Evolutionary conservation across 169 alveolate species (phyloP), one percentile per base, ranked within the genome.

Genomic region (Eimeria necatrix): DNA sequence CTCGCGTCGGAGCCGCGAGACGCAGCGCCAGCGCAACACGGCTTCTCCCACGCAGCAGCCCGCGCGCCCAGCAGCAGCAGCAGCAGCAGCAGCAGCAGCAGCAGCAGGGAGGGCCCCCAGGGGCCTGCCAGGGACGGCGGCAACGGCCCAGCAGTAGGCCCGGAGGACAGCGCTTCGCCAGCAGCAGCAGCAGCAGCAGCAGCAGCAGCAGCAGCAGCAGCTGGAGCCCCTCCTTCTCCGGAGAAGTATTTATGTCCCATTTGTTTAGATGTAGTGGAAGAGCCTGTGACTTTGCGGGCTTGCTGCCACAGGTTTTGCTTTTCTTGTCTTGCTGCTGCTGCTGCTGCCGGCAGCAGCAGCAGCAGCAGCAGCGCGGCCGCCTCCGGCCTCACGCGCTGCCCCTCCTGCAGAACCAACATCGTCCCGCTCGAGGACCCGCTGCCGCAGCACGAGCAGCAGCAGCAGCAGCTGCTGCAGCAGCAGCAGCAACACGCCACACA

Each of bases 101-200:
- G 73, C 73, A 61, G 73, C 73, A 61, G 73, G 32, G 4, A 4
- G 24, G n/a, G 73, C 4, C 6, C n/a, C 32, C 73, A 61, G 73
- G 16, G 6, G n/a, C 73, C n/a, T n/a, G n/a, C n/a, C n/a, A n/a
- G n/a, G n/a, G n/a, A 61, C 12, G 32, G 73, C 4, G 73, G 73
- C 73, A 61, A 4, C 73, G n/a, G 73, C n/a, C n/a, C n/a, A n/a
- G 4, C 22, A 4, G 73, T 7, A 20, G 73, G n/a, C 73, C 16
- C 4, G n/a, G 73, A 26, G 73, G n/a, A 61, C 6, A 26, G 73
- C 73, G 73, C 73, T 7, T 20, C 73, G 4, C 32, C 73, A 61
- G 22, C 73, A 61, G 73, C 73, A 61, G 73, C 73, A 61, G 73
- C 73, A 61, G n/a, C 73, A 61, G 22, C 73, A 61, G 73, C 73